Evolutionary conservation across 2,329 filamentous ascomycete species (phyloP), one percentile per base, ranked within the genome.

Genomic region (Pseudogymnoascus sp.): DNA sequence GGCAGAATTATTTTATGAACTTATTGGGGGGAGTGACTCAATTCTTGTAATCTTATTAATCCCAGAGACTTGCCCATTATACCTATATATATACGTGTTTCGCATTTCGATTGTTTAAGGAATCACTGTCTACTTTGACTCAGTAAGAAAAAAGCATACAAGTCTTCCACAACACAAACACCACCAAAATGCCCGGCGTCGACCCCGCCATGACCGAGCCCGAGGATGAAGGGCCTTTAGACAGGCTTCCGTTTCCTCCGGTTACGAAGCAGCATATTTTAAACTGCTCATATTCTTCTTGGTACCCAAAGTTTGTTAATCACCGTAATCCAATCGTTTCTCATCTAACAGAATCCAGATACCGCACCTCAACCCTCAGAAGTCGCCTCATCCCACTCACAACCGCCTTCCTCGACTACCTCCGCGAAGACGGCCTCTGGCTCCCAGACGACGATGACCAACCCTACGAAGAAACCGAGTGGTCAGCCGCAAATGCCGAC

Each of bases 241-340:
- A 69, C 17, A 66, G 65, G 64, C 78, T 91, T 17, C 85, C 84
- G 19, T 97, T 99, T 72, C 90, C 92, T 19, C 91, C 91, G 0
- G 84, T 96, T 64, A 91, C 87, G 33, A 89, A 88, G 72, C 85
- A 88, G 56, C 93, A 99, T 72, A 96, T 99, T 65, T 79, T 96
- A 62, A 89, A 97, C 76, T 99, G 93, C 77, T 96, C 95, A 44
- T 97, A 96, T 75, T 90, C 96, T 74, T 85, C 83, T 65, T 99
- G 95, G 95, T 91, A 96, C 71, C 86, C 89, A 59, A 88, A 84
- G 82, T 91, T 78, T 61, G 78, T 71, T 7, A 7, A 56, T 35
- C 17, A 9, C 4, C 21, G 29, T 5, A 19, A 19, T 10, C n/a
- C 17, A 4, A 29, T 2, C 9, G 23, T 19, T 60, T 46, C 33